Conservation (phyloP, 2,329 filamentous ascomycete species). For the Beauveria scarabaeidicola region DNA sequence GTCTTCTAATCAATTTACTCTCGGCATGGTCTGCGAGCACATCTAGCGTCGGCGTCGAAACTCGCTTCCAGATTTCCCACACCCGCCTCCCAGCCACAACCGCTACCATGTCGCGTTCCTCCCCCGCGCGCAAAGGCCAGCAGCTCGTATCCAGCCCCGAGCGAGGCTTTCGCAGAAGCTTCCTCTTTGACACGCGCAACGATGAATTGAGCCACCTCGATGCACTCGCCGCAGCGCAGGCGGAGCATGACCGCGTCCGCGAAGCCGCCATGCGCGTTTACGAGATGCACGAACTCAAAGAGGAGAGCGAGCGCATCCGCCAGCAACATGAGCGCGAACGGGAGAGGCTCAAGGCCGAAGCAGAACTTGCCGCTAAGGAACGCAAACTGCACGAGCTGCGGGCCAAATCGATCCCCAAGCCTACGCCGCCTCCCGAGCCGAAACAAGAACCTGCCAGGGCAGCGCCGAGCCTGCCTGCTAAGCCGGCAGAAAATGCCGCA, state of each 20-base stretch:
- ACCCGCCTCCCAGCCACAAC: neutral
- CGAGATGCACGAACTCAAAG: conserved; percentile 37
- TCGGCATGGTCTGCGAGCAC: conserved; percentile 3
- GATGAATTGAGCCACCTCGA: conserved; percentile 55
- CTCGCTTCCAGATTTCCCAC: neutral
- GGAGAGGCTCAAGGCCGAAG: conserved; percentile 37
- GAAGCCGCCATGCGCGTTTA: conserved; percentile 40
- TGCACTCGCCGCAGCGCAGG: conserved; percentile 56
- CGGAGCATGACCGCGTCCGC: conserved; percentile 58
- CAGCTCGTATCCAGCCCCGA: conserved; percentile 32
- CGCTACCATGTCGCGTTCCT: conserved; percentile 35
- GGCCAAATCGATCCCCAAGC: conserved; percentile 35
- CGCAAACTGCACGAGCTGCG: conserved; percentile 38
- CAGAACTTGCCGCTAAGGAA: conserved; percentile 38
- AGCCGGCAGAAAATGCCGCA: conserved; percentile 11
- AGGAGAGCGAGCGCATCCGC: conserved; percentile 34
- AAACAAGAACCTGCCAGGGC: conserved; percentile 9
- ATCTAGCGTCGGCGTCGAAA: neutral
- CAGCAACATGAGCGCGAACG: conserved; percentile 38
- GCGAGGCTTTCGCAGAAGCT: conserved; percentile 43
- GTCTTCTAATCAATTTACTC: neutral
- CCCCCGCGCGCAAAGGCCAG: conserved; percentile 31
- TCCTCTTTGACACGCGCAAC: conserved; percentile 55
- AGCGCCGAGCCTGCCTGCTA: conserved; percentile 7
- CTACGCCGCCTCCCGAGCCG: conserved; percentile 24